Base-by-base conservation (phyloP, 2,329 filamentous ascomycete species). In the Ustulina deusta region DNA sequence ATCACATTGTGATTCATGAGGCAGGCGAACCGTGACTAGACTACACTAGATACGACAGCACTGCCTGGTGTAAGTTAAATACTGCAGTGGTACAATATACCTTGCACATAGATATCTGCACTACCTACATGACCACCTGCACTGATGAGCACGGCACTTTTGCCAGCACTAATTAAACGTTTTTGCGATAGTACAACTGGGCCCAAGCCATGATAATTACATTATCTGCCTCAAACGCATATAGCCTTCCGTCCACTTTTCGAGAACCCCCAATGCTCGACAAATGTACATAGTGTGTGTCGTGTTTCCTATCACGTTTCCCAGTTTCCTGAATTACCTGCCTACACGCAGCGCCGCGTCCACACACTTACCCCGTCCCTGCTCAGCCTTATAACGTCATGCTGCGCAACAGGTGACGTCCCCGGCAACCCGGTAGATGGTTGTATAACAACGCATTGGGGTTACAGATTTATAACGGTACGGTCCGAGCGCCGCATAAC, bases 401-500 rank as follows among this genome's bases (percentile, higher is more conserved):
- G 22, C 25, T 5, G 22, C 54, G 54, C 20, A 29, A 56, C 58
- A 61, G 7, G 25, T 25, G 36, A 42, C 13, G 27, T 38, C 34
- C 42, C 44, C 42, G 20, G 32, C 20, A 15, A 52, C 58, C 9
- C n/a, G 27, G 48, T 55, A 63, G 25, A 29, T 58, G 10, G n/a
- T 25, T 52, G 36, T 56, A n/a, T 22, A 51, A 65, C 22, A n/a
- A 10, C n/a, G 20, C 15, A 29, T 40, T 22, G 20, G 32, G 36
- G 25, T 34, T 17, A 48, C 36, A 51, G 15, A 32, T 38, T n/a
- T 36, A 62, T 40, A 66, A 52, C 27, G 34, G 29, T 51, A 55
- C 46, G 38, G 64, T 63, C 64, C 54, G 38, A 66, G 58, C 58
- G 44, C 57, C 20, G 27, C 57, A 49, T 27, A 51, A 27, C n/a